Evolutionary conservation across 2,329 filamentous ascomycete genomes (phyloP).

Genomic region (Nothomitra cinnamomea): DNA sequence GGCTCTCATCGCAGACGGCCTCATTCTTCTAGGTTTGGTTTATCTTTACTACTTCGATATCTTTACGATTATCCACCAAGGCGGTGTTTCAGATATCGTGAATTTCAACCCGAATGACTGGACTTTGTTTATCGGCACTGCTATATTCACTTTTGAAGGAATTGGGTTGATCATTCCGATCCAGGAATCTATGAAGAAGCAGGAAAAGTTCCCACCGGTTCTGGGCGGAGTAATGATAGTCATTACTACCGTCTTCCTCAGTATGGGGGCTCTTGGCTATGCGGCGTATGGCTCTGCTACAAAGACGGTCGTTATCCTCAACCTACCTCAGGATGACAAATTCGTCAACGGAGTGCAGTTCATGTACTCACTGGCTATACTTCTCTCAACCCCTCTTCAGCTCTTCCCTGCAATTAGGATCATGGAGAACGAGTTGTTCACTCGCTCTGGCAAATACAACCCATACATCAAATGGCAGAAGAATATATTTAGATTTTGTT

Average conservation of each 20-base stretch:
- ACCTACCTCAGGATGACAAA: conserved; percentile 88
- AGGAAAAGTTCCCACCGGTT: conserved; percentile 76
- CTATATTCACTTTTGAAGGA: conserved; percentile 97
- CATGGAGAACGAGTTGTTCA: conserved; percentile 86
- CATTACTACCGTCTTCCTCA: conserved; percentile 79
- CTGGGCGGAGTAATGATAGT: conserved; percentile 85
- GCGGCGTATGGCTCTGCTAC: conserved; percentile 90
- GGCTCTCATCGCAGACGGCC: conserved; percentile 80
- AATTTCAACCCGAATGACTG: conserved; percentile 83
- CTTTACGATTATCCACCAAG: conserved; percentile 54
- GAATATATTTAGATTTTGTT: conserved; percentile 87
- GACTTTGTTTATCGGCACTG: conserved; percentile 96
- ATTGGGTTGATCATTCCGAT: conserved; percentile 97
- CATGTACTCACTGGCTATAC: conserved; percentile 92
- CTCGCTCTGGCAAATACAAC: conserved; percentile 89
- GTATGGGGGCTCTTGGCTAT: conserved; percentile 85
- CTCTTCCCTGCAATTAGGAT: conserved; percentile 97
- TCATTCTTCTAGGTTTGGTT: conserved; percentile 80
- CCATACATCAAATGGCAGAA: conserved; percentile 99
- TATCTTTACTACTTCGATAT: conserved; percentile 96
- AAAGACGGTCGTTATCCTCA: conserved; percentile 90
- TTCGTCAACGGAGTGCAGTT: conserved; percentile 94
- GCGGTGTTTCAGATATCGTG: conserved; percentile 68
- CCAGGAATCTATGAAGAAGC: conserved; percentile 89
- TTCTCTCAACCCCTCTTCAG: conserved; percentile 86